These are phyloP conservation scores for Oryza nivara DNA, from an alignment of 176 grass and related monocot genomes.

Conservation along the genomic window DNA sequence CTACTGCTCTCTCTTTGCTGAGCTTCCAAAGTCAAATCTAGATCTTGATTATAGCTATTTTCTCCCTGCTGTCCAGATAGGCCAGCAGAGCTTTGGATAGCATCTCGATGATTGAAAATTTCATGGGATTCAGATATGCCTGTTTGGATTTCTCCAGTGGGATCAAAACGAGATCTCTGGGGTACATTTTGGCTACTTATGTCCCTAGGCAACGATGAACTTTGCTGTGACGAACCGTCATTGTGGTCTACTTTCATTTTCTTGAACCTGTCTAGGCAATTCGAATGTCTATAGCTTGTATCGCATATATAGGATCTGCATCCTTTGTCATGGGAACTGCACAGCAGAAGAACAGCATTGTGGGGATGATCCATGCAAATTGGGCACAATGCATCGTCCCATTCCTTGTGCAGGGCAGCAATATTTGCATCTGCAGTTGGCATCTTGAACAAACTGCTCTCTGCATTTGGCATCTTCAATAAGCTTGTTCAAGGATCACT, in stretches of 20 bases:
- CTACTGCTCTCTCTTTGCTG: constrained; percentile 39
- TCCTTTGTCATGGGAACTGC: constrained; percentile 69
- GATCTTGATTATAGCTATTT: constrained; percentile 40
- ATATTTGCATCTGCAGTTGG: constrained; percentile 42
- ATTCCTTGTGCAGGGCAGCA: constrained; percentile 54
- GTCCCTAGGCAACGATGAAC: constrained; percentile 40
- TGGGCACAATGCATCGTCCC: constrained; percentile 74
- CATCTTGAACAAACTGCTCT: constrained; percentile 40
- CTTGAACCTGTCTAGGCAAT: constrained; percentile 80
- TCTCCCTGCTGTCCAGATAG: constrained; percentile 36
- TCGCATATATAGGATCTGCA: constrained; percentile 80
- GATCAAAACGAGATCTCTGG: constrained; percentile 34
- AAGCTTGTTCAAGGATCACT: constrained; percentile 31
- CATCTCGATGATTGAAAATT: constrained; percentile 40
- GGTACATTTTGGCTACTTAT: constrained; percentile 38
- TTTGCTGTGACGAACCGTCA: constrained; percentile 41
- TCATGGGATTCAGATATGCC: constrained; percentile 45
- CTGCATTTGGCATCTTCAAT: constrained; percentile 43
- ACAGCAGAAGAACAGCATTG: constrained; percentile 73
- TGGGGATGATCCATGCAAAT: constrained; percentile 95
- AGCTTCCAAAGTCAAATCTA: constrained; percentile 38
- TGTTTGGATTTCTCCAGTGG: constrained; percentile 17
- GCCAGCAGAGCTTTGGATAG: constrained; percentile 12
- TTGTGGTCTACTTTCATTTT: constrained; percentile 51
- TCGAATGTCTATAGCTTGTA: constrained; percentile 83